A percentile compares a stretch with the other conserved stretches of the same genome.
phyloP scores from a whole-genome alignment of 1,284 basidiomycete genomes.

The Pyrrhoderma noxium region DNA sequence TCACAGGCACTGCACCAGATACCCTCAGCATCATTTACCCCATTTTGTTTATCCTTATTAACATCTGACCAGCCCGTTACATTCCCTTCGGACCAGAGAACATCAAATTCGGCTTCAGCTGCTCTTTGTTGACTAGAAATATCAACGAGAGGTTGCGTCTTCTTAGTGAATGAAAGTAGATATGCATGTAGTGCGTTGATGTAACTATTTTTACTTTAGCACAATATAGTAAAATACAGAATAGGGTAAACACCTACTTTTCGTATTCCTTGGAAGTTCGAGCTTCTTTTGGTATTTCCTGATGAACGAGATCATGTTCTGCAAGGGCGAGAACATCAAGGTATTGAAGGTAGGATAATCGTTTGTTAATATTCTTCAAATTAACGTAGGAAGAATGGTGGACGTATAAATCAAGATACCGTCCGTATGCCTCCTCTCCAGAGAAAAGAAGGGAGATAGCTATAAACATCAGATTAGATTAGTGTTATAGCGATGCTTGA shows the following conservation, averaged over 20 bases:
- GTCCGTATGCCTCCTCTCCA: conserved; percentile 92
- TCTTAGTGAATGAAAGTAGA: conserved; percentile 79
- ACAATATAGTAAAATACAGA: neutral
- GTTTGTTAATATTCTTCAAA: conserved; percentile 73
- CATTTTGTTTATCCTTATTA: conserved; percentile 30
- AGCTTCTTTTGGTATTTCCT: conserved; percentile 68
- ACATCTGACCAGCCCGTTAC: conserved; percentile 72
- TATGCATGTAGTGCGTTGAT: conserved; percentile 79
- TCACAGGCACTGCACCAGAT: conserved; percentile 96
- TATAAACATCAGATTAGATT: conserved; percentile 29
- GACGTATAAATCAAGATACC: conserved; percentile 89
- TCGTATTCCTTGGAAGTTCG: conserved; percentile 74
- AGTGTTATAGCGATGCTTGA: conserved; percentile 6
- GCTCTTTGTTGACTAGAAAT: conserved; percentile 62
- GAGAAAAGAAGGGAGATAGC: conserved; percentile 87
- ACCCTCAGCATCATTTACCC: conserved; percentile 40
- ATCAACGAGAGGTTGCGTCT: conserved; percentile 84
- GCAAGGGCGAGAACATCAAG: conserved; percentile 71
- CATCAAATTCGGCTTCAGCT: conserved; percentile 65
- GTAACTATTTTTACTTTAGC: conserved; percentile 45
- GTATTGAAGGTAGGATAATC: conserved; percentile 86
- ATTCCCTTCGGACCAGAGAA: conserved; percentile 73
- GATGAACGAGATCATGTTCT: conserved; percentile 51
- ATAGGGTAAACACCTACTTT: conserved; percentile 40
- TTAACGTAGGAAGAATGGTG: conserved; percentile 90